Evolutionary conservation across 805 yeast species (phyloP).

Genomic region (Kodamaea laetipori): DNA sequence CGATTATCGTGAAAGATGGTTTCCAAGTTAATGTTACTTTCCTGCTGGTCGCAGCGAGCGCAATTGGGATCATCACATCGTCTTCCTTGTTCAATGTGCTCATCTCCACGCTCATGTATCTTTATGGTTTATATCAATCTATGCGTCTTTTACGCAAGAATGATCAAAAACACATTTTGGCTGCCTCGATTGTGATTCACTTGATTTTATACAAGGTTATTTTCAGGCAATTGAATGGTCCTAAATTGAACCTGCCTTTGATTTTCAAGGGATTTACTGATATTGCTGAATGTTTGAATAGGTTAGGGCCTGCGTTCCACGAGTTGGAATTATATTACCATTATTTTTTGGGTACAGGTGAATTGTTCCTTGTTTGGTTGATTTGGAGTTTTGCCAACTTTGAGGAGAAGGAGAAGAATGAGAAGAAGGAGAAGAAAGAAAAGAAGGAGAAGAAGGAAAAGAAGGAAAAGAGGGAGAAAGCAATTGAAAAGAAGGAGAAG

Average conservation of each 20-base stretch:
- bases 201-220: constrained; percentile 11
- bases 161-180: not conserved
- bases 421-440: not conserved
- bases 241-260: constrained; percentile 7
- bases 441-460: not conserved
- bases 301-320: not conserved
- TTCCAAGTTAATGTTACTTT: not conserved
- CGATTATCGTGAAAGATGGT: constrained; percentile 9
- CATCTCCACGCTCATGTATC: not conserved
- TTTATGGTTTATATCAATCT: not conserved
- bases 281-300: constrained; percentile 14
- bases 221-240: constrained; percentile 7
- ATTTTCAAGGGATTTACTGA: constrained; percentile 14
- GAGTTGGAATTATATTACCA: not conserved
- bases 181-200: constrained; percentile 11
- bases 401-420: not conserved
- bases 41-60: not conserved
- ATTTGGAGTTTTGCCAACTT: constrained; percentile 14
- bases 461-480: not conserved
- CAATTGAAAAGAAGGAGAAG: not conserved
- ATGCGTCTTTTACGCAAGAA: not conserved
- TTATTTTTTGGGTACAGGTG: constrained; percentile 6
- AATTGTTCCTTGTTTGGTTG: constrained; percentile 14
- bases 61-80: not conserved
- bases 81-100: not conserved